These are phyloP conservation scores for Aspergillus aculeatinus DNA, from an alignment of 2,329 filamentous ascomycete genomes.

Conservation along the genomic window DNA sequence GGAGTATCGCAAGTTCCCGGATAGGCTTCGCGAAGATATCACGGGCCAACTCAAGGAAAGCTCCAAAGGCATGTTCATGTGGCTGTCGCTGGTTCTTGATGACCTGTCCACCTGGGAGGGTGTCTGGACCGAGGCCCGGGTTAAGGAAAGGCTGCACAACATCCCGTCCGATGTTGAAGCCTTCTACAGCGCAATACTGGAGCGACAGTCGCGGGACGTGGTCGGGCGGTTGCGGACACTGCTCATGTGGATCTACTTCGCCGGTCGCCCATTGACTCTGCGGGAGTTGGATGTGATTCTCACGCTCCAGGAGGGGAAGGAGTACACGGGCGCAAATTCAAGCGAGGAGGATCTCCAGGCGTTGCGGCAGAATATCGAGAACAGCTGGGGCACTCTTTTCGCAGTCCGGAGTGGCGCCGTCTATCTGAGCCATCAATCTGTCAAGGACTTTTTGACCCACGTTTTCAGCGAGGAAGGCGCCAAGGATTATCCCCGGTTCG, in stretches of 20 bases:
- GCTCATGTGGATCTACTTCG: slow-evolving; percentile 1
- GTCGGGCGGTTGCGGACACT: neutral
- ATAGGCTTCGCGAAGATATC: neutral
- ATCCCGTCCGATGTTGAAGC: slow-evolving; percentile 1
- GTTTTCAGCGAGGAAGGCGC: neutral
- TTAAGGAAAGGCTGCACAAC: slow-evolving; percentile 2
- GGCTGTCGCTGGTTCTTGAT: neutral
- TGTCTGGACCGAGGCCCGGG: neutral
- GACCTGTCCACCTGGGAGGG: neutral
- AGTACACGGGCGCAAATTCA: neutral
- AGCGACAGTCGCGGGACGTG: neutral
- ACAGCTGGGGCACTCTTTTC: neutral
- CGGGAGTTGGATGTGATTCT: neutral
- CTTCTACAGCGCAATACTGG: neutral
- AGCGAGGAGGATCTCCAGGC: neutral
- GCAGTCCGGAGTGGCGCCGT: neutral
- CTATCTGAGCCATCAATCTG: slow-evolving; percentile 1
- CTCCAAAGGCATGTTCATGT: slow-evolving; percentile 6
- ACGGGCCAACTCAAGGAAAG: neutral
- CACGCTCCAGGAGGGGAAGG: neutral
- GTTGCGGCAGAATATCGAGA: neutral
- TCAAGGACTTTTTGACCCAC: slow-evolving; percentile 1
- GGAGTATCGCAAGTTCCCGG: neutral
- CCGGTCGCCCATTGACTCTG: neutral
- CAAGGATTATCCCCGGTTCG: neutral